phyloP scores from a whole-genome alignment of 1,284 basidiomycete species.

The Sparassis latifolia region DNA sequence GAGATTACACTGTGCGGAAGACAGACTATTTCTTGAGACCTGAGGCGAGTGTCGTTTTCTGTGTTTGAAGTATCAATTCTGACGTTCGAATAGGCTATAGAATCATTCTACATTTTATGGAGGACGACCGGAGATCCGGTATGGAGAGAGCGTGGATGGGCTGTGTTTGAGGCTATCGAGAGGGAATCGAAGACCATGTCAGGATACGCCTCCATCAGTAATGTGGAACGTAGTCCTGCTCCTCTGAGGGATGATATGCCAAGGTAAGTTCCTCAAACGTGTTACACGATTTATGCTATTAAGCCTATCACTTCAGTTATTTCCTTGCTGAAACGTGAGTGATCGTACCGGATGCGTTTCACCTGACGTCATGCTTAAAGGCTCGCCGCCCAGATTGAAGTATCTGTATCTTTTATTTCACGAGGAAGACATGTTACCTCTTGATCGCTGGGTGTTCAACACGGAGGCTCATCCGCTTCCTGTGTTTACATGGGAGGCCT shows the following conservation, averaged over 20 bases:
- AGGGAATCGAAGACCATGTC: constrained; percentile 42
- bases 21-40: constrained; percentile 52
- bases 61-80: not conserved
- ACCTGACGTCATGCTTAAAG: not conserved
- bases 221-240: constrained; percentile 35
- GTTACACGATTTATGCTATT: no score
- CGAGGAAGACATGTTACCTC: constrained; percentile 49
- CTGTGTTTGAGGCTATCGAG: constrained; percentile 66
- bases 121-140: constrained; percentile 54
- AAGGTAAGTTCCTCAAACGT: constrained; percentile 35
- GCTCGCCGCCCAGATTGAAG: constrained; percentile 32
- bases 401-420: constrained; percentile 61
- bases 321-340: constrained; percentile 64
- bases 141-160: constrained; percentile 74
- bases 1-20: constrained; percentile 31
- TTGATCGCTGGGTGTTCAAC: constrained; percentile 77
- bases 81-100: constrained; percentile 44
- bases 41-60: constrained; percentile 38
- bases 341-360: not conserved
- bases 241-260: constrained; percentile 52
- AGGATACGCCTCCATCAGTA: constrained; percentile 52
- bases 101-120: constrained; percentile 66
- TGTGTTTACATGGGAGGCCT: constrained; percentile 53
- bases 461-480: constrained; percentile 79
- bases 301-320: constrained; percentile 34